Evolutionary conservation across 495 filamentous ascomycete species (phyloP), one percentile per base, ranked within the genome.

Genomic region (Hyphodiscus hymeniophilus): DNA sequence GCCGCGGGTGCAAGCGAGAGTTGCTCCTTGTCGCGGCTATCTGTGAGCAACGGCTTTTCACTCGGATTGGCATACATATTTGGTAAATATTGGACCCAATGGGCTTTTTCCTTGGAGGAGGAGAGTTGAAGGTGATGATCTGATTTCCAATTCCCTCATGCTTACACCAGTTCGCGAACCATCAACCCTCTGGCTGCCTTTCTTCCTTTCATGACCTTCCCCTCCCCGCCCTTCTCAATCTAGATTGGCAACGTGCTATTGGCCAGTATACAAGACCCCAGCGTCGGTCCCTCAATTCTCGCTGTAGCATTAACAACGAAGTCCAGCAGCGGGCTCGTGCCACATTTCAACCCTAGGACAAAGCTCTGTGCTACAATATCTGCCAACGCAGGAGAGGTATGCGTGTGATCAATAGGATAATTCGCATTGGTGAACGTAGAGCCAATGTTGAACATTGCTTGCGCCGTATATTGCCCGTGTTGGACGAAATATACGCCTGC

Each of bases 361-460:
- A 67, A 67, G 41, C 44, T 58, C 17, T 56, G 59, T 4, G 71
- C 68, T 50, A 80, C 73, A 1, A 73, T 65, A 42, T 70, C 60
- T 4, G 77, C 77, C 18, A 77, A 72, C 32, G 57, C 62, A 0
- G 72, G 52, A 42, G 67, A 73, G 15, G 79, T 81, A 63, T 81
- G 79, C 2, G 76, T 80, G 56, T 83, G 77, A 54, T 81, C 78
- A 18, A 67, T 66, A 0, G 75, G 76, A 49, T 69, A 83, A 40
- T 68, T 67, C 0, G 62, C 57, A 51, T 75, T 68, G 10, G 78
- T 72, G 1, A 63, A 66, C 2, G 56, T 43, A 17, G 43, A 30
- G 13, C 62, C 65, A 24, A 78, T 48, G 15, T 66, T 58, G 57
- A 72, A 50, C 61, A 69, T 80, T 13, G 66, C 71, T 35, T 68